A percentile compares a stretch with the other conserved stretches of the same genome.
Conservation (phyloP, 805 yeast genomes). For the Yarrowia bubula region DNA sequence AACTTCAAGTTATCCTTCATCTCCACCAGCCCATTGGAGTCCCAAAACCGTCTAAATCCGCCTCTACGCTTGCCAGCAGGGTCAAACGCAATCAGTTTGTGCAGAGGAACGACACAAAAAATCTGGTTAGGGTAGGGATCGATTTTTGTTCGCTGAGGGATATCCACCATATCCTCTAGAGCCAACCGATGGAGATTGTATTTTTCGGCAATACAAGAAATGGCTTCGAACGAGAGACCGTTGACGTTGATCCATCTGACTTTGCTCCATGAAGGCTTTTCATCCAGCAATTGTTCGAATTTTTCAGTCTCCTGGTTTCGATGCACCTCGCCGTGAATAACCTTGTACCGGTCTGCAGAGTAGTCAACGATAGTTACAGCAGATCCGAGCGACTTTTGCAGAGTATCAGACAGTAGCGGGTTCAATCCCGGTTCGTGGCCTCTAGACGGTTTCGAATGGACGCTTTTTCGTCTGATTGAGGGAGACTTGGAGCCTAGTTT, state of each 20-base stretch:
- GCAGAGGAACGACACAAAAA: conserved; percentile 56
- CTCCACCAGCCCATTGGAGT: conserved; percentile 11
- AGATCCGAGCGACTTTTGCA: conserved; percentile 53
- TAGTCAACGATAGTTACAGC: conserved; percentile 55
- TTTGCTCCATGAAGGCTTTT: conserved; percentile 48
- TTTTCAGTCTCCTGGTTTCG: conserved; percentile 32
- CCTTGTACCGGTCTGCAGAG: conserved; percentile 45
- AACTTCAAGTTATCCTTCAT: conserved; percentile 18
- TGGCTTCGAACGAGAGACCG: conserved; percentile 62
- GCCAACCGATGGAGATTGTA: conserved; percentile 55
- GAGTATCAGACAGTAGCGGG: conserved; percentile 50
- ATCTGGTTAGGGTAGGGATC: conserved; percentile 53
- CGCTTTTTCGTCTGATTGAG: conserved; percentile 37
- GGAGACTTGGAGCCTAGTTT: conserved; percentile 28
- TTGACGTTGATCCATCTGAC: conserved; percentile 59
- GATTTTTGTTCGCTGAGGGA: conserved; percentile 58
- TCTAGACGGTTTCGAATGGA: conserved; percentile 42
- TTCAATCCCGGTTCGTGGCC: conserved; percentile 64
- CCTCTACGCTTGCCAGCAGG: background rate
- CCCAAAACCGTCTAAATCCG: conserved; percentile 10
- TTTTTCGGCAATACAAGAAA: conserved; percentile 46
- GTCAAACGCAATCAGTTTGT: conserved; percentile 45
- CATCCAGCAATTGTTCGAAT: conserved; percentile 39
- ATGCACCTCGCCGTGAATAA: conserved; percentile 45
- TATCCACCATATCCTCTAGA: conserved; percentile 61